Base-by-base conservation (phyloP, 208 protist species). In the Angomonas ambiguus region DNA sequence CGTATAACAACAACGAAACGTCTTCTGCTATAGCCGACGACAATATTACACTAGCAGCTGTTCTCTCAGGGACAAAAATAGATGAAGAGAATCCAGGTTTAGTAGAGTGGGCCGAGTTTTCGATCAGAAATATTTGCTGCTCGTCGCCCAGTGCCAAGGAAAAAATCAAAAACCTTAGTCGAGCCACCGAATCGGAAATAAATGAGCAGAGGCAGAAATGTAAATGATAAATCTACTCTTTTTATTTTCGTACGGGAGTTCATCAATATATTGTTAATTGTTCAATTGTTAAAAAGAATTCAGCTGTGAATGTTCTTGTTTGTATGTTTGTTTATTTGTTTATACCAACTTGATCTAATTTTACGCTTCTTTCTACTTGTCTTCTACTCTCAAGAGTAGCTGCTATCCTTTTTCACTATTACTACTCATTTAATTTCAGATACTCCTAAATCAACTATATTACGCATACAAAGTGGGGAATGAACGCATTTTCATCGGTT, bases 51-150 rank as follows among this genome's bases (percentile, higher is more conserved):
- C 72, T 95, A 11, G 65, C 62, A 13, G 60, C 72, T 27, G 69
- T 94, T 49, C 78, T 96, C 8, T 82, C 73, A 1, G 78, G 78
- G 8, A 94, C 88, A 13, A 74, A 80, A 8, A 84, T 94, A 59
- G 91, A 96, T 61, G 87, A 88, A 53, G 91, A 96, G 32, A 96
- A 96, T 64, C 85, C 91, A 16, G 84, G 87, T 18, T 88, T 94
- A 78, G 84, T 81, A 0, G 85, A 96, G 66, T 96, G 91, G 88
- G 82, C 91, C 18, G 77, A 92, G 63, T 96, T 96, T 61, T 71
- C 76, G 11, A 89, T 96, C 38, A 79, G 88, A 28, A 96, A 96
- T 66, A 74, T 96, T 30, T 93, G 86, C 62, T 69, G 58, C 13
- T 80, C 75, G 11, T 77, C 74, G n/a, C 42, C 62, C 5, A 58